Percentiles rank a stretch among this genome's conserved stretches.
Evolutionary conservation across 805 yeast species (phyloP).

Genomic region (Starmerella sirachaensis): DNA sequence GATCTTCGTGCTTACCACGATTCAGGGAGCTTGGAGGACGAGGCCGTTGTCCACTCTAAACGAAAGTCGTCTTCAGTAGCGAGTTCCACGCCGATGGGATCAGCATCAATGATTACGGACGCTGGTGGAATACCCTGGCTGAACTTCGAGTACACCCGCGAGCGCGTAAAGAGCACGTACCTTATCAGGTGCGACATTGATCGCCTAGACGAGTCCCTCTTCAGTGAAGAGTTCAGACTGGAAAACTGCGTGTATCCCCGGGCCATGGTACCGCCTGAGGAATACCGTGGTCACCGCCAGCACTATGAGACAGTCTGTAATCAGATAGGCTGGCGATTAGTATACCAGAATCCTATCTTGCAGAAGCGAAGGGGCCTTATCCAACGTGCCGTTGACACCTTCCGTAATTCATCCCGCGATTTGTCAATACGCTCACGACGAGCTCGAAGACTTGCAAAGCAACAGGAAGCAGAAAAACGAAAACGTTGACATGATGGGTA

Average conservation of each 20-base stretch:
- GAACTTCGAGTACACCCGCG: slow-evolving; percentile 28
- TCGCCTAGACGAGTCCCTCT: slow-evolving; percentile 19
- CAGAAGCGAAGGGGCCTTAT: slow-evolving; percentile 36
- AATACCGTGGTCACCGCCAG: slow-evolving; percentile 36
- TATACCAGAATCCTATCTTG: slow-evolving; percentile 34
- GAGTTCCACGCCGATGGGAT: background rate
- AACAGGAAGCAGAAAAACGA: slow-evolving; percentile 2
- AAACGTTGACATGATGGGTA: no score
- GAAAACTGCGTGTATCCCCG: slow-evolving; percentile 39
- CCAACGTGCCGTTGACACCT: slow-evolving; percentile 42
- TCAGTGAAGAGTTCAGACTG: slow-evolving; percentile 28
- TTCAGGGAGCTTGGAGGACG: no score
- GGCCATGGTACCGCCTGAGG: slow-evolving; percentile 35
- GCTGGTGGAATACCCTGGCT: slow-evolving; percentile 22
- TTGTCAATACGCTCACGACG: slow-evolving; percentile 34
- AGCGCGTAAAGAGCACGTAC: slow-evolving; percentile 25
- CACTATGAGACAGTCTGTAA: slow-evolving; percentile 39
- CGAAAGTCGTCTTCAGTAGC: no score
- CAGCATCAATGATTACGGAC: slow-evolving; percentile 6
- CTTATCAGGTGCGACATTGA: slow-evolving; percentile 30
- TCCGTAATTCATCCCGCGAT: slow-evolving; percentile 39
- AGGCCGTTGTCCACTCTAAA: no score
- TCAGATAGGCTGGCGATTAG: slow-evolving; percentile 39
- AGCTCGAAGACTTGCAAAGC: slow-evolving; percentile 28
- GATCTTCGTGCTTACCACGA: no score